Base-by-base conservation (phyloP, 441 rosid species). In the Sinapis alba region DNA sequence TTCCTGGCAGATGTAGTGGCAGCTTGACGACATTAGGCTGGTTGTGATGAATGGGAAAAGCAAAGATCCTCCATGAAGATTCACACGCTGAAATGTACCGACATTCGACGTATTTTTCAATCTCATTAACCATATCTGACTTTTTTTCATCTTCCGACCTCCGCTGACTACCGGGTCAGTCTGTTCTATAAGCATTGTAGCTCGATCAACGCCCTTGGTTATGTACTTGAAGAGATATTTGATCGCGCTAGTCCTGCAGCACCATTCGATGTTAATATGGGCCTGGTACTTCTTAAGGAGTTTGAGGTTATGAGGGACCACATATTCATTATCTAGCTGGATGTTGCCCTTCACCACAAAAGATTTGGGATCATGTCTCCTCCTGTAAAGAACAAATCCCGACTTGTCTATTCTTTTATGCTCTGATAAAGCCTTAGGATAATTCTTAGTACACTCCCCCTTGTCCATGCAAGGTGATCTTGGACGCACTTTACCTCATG, bases 241-340 rank as follows among this genome's bases (percentile, higher is more conserved):
- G 7, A 30, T 30, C 1, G 34, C 34, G 7, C 7, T 30, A 6
- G 34, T 30, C 34, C 7, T 30, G 47, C 28, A 19, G 16, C 72
- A 68, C 62, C 62, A 65, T 2, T 68, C 32, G 1, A 53, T 47
- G 21, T 68, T 68, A 0, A 68, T 53, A 1, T 53, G 62, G 0
- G 62, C 62, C 4, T 68, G 10, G 7, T 54, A 32, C 9, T 54
- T 34, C 11, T 54, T 68, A 1, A 68, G 20, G 0, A 54, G 13
- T 0, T 0, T 1, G 0, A 54, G 30, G n/a, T 54, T 68, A 34
- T 68, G 32, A 0, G 63, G 53, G 0, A 54, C 2, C 0, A 54
- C 63, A n/a, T 21, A 13, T 0, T 19, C 30, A 13, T 69, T 69
- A 15, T 68, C 73, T n/a, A n/a, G n/a, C n/a, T n/a, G n/a, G n/a